A percentile compares a stretch with the other conserved stretches of the same genome.
phyloP scores from a whole-genome alignment of 345 rosid genomes.

The Populus nigra region DNA sequence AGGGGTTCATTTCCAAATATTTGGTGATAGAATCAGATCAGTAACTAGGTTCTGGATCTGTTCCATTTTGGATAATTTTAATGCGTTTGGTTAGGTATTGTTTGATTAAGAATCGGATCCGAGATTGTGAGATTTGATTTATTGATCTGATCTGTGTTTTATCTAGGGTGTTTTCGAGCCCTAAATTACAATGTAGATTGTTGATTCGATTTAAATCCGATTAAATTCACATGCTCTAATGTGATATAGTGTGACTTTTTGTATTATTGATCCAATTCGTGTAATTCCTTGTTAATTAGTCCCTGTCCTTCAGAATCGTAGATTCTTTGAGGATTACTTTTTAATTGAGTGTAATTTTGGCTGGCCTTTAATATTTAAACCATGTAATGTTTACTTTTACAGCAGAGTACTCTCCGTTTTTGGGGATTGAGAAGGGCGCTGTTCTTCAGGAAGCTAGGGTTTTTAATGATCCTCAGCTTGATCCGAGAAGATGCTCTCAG shows the following conservation, averaged over 20 bases:
- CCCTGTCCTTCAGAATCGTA: not conserved
- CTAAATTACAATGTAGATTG: constrained; percentile 27
- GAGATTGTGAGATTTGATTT: not conserved
- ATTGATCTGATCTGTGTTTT: constrained; percentile 26
- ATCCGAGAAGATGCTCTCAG: constrained; percentile 97
- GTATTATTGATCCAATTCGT: not conserved
- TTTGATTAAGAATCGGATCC: not conserved
- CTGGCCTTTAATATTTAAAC: not conserved
- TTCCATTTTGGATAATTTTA: constrained; percentile 8
- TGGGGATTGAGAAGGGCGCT: constrained; percentile 97
- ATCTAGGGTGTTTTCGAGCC: not conserved
- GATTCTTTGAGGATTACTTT: constrained; percentile 8
- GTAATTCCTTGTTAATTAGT: not conserved
- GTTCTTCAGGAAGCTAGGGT: constrained; percentile 98
- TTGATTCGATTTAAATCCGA: not conserved
- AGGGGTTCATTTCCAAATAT: constrained; percentile 1
- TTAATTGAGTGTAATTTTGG: not conserved
- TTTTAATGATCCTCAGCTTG: constrained; percentile 96
- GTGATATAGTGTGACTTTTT: not conserved
- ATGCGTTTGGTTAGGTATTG: not conserved
- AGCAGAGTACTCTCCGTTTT: constrained; percentile 91
- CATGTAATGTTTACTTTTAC: constrained; percentile 20
- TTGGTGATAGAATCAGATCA: constrained; percentile 30
- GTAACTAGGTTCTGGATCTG: constrained; percentile 51
- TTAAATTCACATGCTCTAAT: constrained; percentile 18